Percentiles rank a stretch among this genome's conserved stretches.
Conservation (phyloP, 352 stramenopile species). For the Phytophthora niederhauseri region DNA sequence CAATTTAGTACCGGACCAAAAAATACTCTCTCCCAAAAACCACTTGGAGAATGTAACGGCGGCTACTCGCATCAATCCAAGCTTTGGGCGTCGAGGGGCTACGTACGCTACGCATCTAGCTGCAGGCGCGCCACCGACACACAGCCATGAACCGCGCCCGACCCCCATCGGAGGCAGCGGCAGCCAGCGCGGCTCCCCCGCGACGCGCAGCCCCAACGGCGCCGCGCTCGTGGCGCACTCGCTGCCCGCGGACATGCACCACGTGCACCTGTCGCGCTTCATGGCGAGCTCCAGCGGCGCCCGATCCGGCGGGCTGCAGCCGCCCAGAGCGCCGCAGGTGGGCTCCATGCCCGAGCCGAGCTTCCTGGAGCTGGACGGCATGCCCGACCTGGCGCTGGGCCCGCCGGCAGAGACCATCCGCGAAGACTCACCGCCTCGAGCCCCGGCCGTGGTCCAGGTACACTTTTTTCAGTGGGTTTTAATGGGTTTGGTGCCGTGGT, state of each 20-base stretch:
- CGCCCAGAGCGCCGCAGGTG: constrained; percentile 58
- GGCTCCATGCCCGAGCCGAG: constrained; percentile 70
- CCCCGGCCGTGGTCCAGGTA: constrained; percentile 59
- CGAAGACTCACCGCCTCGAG: constrained; percentile 34
- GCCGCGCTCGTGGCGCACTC: constrained; percentile 55
- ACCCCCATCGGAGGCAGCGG: constrained; percentile 56
- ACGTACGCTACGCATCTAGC: background rate
- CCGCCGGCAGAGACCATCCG: constrained; percentile 41
- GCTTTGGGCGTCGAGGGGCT: constrained; percentile 4
- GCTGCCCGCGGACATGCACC: constrained; percentile 61
- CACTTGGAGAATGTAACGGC: constrained; percentile 7
- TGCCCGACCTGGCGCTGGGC: constrained; percentile 67
- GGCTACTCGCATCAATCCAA: constrained; percentile 16
- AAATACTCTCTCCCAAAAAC: constrained; percentile 14
- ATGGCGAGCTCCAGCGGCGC: constrained; percentile 29
- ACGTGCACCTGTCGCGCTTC: constrained; percentile 45
- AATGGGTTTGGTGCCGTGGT: constrained; percentile 3
- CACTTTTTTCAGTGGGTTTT: background rate
- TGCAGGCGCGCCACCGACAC: background rate
- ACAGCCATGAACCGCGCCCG: constrained; percentile 45
- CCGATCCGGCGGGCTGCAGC: constrained; percentile 40
- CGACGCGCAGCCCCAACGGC: constrained; percentile 26
- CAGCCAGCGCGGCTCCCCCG: constrained; percentile 53
- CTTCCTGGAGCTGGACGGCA: constrained; percentile 54
- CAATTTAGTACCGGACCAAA: constrained; percentile 1